Evolutionary conservation across 2,329 filamentous ascomycete species (phyloP), one percentile per base, ranked within the genome.

Genomic region (Fusarium chuoi): DNA sequence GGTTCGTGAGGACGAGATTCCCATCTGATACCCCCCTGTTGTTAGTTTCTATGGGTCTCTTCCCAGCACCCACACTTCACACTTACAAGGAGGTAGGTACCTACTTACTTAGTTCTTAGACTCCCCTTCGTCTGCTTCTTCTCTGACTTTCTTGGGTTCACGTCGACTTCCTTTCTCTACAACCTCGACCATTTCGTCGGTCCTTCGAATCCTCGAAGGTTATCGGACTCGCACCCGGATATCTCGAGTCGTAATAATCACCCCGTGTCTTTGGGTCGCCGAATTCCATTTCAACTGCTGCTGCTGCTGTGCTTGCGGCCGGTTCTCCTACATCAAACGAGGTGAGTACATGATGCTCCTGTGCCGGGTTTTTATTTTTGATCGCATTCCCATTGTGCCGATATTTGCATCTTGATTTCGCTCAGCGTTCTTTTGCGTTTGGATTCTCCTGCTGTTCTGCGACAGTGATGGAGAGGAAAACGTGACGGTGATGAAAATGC

Each of bases 51-150:
- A 73, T 52, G 68, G 72, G 68, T 65, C 71, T 56, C 68, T 57
- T 68, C 68, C 18, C 52, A 57, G 71, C 72, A 48, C 68, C 71
- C 70, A 73, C 70, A 73, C 62, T 54, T 59, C 52, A 49, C 49
- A 68, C 61, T 71, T 78, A 77, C 75, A 78, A 73, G 75, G 76
- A 73, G 75, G 76, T 59, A 68, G 75, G 76, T 59, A 68, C 65
- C 68, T 68, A 68, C 54, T 68, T 59, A 68, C 65, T 68, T 68
- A 68, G 63, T 68, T 51, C 65, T 55, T 68, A 54, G 70, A 68
- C 73, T 77, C 77, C 77, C 75, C 75, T 62, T 70, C 63, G 58
- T 58, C 70, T 76, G 52, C 61, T 68, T 68, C 56, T 69, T 60
- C 54, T 75, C 69, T 59, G 61, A 48, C 65, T 70, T 68, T 64